phyloP scores from a whole-genome alignment of 257 asterid genomes.

The Forsythia suspensa region DNA sequence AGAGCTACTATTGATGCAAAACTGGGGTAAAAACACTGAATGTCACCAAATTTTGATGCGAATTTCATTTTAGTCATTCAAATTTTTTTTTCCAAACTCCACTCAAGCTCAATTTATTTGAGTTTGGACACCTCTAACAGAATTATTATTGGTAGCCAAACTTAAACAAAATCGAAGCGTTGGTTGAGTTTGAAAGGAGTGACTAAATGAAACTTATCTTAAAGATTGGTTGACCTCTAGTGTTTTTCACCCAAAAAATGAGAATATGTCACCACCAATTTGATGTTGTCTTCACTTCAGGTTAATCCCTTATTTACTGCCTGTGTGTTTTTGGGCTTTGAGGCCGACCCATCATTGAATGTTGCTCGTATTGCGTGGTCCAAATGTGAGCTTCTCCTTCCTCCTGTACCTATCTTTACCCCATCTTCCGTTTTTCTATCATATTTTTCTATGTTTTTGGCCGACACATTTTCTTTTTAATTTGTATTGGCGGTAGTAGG shows the following conservation, averaged over 20 bases:
- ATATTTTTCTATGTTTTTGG: conserved; percentile 15
- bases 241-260: not conserved
- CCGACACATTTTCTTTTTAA: not conserved
- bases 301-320: conserved; percentile 61
- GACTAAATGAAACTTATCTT: not conserved
- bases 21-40: not conserved
- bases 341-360: conserved; percentile 74
- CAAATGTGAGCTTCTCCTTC: conserved; percentile 71
- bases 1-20: conserved; percentile 17
- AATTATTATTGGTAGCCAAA: not conserved
- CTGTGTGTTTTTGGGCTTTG: conserved; percentile 87
- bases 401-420: not conserved
- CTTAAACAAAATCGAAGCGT: not conserved
- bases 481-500: conserved; percentile 1
- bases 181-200: not conserved
- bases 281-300: conserved; percentile 37
- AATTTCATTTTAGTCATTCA: not conserved
- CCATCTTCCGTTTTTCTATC: conserved; percentile 14
- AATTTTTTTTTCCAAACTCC: not conserved
- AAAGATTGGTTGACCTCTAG: not conserved
- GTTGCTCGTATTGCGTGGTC: conserved; percentile 92
- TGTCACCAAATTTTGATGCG: not conserved
- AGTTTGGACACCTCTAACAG: not conserved
- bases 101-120: not conserved
- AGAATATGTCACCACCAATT: conserved; percentile 15